Conservation (phyloP, 1,284 basidiomycete species). For the Ceratobasidium sp. region DNA sequence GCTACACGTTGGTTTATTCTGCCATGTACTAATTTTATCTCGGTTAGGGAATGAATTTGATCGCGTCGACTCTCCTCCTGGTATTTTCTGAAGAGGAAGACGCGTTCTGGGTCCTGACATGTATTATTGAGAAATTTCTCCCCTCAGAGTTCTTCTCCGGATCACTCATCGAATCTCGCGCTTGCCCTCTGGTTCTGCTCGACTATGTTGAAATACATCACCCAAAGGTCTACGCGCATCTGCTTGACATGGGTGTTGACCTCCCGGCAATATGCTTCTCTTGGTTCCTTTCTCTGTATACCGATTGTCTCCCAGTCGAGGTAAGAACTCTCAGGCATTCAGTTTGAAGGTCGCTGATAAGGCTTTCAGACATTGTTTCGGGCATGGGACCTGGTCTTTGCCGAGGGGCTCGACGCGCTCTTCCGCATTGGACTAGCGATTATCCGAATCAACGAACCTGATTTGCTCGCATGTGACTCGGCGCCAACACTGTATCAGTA, state of each 20-base stretch:
- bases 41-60: constrained; percentile 84
- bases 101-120: constrained; percentile 94
- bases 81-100: constrained; percentile 95
- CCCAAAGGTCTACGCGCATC: constrained; percentile 80
- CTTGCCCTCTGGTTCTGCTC: constrained; percentile 90
- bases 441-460: constrained; percentile 82
- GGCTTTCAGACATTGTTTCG: constrained; percentile 78
- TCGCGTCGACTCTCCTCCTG: constrained; percentile 92
- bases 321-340: constrained; percentile 58
- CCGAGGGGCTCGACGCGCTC: constrained; percentile 92
- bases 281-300: constrained; percentile 97
- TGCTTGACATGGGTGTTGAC: constrained; percentile 85
- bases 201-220: constrained; percentile 84
- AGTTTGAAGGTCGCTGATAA: not conserved
- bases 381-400: constrained; percentile 95
- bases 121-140: constrained; percentile 86
- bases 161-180: constrained; percentile 85
- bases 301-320: constrained; percentile 95
- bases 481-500: constrained; percentile 88
- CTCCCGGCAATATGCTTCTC: constrained; percentile 95
- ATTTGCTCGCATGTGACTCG: constrained; percentile 83
- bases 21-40: not conserved
- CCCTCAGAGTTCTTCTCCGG: constrained; percentile 88
- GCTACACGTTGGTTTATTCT: not conserved
- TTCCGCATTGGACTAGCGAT: constrained; percentile 91